Conservation (phyloP, 169 alveolate genomes). For the Eimeria necatrix region DNA sequence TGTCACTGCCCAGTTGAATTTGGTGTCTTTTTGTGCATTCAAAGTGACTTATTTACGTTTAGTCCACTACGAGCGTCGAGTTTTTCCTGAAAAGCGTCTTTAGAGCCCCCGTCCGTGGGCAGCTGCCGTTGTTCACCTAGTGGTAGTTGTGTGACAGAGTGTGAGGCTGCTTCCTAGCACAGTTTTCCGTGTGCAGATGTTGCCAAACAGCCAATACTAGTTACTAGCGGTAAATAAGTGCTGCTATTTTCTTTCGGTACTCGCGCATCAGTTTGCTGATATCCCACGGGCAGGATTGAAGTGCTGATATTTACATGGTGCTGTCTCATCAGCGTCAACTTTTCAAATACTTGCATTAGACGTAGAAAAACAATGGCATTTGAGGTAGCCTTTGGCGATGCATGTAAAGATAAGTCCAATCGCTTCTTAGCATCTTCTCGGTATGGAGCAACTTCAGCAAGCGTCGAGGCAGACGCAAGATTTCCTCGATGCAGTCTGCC, state of each 20-base stretch:
- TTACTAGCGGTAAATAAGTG: not conserved
- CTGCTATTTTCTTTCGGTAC: not conserved
- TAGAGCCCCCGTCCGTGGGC: too few relatives aligned
- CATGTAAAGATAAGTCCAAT: conserved; percentile 16
- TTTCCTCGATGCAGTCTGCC: not conserved
- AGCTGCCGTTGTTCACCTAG: too few relatives aligned
- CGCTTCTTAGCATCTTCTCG: conserved; percentile 45
- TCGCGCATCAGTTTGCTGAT: not conserved
- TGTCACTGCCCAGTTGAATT: conserved; percentile 10
- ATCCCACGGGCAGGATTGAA: not conserved
- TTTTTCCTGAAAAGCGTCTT: not conserved
- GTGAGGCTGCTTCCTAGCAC: too few relatives aligned
- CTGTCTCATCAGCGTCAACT: not conserved
- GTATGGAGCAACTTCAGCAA: conserved; percentile 64
- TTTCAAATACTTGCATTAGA: not conserved
- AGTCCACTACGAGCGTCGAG: not conserved
- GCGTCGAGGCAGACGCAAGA: conserved; percentile 69
- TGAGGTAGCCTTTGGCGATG: not conserved
- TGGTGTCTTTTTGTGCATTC: not conserved
- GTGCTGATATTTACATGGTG: not conserved
- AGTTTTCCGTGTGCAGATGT: too few relatives aligned
- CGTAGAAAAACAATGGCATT: conserved; percentile 24
- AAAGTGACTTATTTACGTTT: not conserved
- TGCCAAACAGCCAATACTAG: not conserved
- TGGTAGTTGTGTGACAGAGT: too few relatives aligned